Evolutionary conservation across 768 basidiomycete genomes (phyloP), one percentile per base, ranked within the genome.

Genomic region (Plicaturopsis crispa): DNA sequence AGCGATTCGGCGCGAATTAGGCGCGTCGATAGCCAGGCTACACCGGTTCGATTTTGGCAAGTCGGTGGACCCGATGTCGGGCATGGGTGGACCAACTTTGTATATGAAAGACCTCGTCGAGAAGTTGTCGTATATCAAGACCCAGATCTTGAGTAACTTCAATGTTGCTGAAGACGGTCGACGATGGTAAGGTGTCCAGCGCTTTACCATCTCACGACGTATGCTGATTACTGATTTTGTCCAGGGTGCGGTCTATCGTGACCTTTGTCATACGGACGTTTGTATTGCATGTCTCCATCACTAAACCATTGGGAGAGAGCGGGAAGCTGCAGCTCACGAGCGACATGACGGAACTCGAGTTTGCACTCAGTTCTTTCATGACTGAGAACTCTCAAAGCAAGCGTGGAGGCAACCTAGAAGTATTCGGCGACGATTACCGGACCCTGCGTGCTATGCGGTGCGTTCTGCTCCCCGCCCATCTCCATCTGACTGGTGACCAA

Each of bases 301-400:
- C 83, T 6, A 79, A 80, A 48, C 93, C 93, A 0, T 69, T 98
- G 4, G 84, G 91, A 4, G 96, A 99, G 64, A 74, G 75, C 41
- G 92, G 93, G 11, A 97, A 96, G 56, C 73, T 99, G 18, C 92
- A 94, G 61, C 69, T 98, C 46, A 89, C 91, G 41, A 86, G 80
- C 33, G 94, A 99, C 57, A 94, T 97, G 91, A 86, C 93, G 1
- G 87, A 91, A 56, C 71, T 98, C 43, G 96, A 99, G 63, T 96
- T 98, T 56, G 80, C 87, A 0, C 57, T 99, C 39, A 84, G 80
- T 49, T 75, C 85, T 3, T 87, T 97, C 56, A 67, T 81, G 63
- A 66, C 65, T 2, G 78, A 80, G 39, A 68, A 69, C 35, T 54
- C 65, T 2, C 72, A 74, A 44, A 67, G 66, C 41, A 76, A 78